Evolutionary conservation across 2,329 filamentous ascomycete species (phyloP), one percentile per base, ranked within the genome.

Genomic region (Zalaria obscura): DNA sequence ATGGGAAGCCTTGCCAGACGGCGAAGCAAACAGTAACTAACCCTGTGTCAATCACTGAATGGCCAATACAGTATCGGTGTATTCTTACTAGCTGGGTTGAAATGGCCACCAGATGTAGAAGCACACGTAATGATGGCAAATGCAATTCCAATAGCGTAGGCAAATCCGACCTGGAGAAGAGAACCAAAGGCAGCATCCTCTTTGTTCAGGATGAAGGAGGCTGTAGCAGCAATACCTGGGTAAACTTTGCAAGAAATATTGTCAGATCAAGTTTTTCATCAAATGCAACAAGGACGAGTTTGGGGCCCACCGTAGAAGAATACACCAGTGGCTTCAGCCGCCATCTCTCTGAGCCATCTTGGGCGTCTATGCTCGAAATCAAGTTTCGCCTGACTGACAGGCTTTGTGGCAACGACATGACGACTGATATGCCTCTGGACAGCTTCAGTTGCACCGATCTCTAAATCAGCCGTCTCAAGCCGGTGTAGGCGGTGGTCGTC

Each of bases 81-180:
- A 32, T 7, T 7, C 29, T 32, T 32, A 32, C 29, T 58, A 36
- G 59, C 57, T 9, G 41, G 42, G 26, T 45, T 47, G 46, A 58
- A 52, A 65, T 56, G 52, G 4, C 52, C 49, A 38, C 74, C 72
- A 4, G 66, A 71, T 1, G 66, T 70, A 1, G 70, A 58, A 4
- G 63, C 73, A 48, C 70, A 74, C 31, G 66, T 69, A 41, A 75
- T 73, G 54, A 76, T 73, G 36, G 73, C 73, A 48, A 75, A 73
- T 9, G 71, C 68, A 50, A 76, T 75, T 3, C 73, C 73, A 10
- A 76, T 52, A 4, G 69, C 70, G 51, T 72, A 76, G 2, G 69
- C 70, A 54, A 63, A 69, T 11, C 72, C 72, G 41, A 75, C 69
- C 46, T 73, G 67, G 50, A 76, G 70, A 27, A 76, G 47, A 48